Evolutionary conservation across 345 rosid species (phyloP), one percentile per base, ranked within the genome.

Genomic region (Xanthoceras sorbifolium): DNA sequence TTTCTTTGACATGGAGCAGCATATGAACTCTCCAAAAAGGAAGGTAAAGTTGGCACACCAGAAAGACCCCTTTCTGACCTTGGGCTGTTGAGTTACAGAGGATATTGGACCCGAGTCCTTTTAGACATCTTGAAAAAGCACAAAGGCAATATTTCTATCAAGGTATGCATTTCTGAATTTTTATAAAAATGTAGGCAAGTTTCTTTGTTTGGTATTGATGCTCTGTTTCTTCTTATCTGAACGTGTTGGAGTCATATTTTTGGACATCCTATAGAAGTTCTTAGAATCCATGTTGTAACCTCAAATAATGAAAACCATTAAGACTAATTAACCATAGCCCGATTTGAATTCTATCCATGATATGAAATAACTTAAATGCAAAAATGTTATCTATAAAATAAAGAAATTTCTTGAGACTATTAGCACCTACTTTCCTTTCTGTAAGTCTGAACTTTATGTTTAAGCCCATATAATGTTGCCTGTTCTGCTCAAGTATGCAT

Each of bases 61-160:
- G 99, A 97, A 82, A 91, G 98, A 69, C 99, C 99, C 32, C 97
- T 97, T 61, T 97, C 99, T 42, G 99, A 97, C 84, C 92, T 97
- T 48, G 99, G 99, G 59, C 77, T 91, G 79, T 78, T 94, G 84
- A 97, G 99, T 87, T 97, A 97, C 86, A 88, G 94, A 87, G 99
- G 98, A 44, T 97, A 97, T 80, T 97, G 99, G 98, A 97, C 98
- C 29, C 84, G 99, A 62, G 92, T 97, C 79, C 90, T 97, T 40
- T 80, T 97, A 76, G 99, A 97, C 86, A 97, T 97, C 74, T 85
- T 97, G 91, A 97, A 97, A 78, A 97, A 89, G 85, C 98, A 97
- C 86, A 97, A 97, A 85, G 98, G 95, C 54, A 94, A 97, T 84
- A 97, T 97, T 64, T 97, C 99, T 67, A 97, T 97, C 81, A 94